These are phyloP conservation scores for Claviceps pazoutovae DNA, from an alignment of 2,329 filamentous ascomycete species.

Conservation along the genomic window DNA sequence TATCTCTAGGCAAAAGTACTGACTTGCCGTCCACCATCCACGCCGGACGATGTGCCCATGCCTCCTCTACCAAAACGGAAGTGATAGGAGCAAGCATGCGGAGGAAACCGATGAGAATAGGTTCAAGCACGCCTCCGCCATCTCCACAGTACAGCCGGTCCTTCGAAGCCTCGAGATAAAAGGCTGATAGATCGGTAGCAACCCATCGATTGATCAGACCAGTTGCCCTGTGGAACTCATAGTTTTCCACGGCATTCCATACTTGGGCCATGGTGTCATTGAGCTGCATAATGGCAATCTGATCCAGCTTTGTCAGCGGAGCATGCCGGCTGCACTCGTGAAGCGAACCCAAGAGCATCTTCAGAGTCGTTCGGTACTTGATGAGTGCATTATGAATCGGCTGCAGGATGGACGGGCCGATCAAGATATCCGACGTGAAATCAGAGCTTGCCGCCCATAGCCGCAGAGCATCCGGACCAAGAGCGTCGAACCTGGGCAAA, in stretches of 20 bases:
- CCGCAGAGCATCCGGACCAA: constrained; percentile 77
- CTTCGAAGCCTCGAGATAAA: constrained; percentile 88
- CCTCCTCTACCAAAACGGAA: constrained; percentile 75
- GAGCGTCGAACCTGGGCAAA: constrained; percentile 42
- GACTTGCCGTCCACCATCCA: constrained; percentile 40
- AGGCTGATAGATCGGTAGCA: constrained; percentile 70
- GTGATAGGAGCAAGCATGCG: constrained; percentile 70
- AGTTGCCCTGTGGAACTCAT: constrained; percentile 73
- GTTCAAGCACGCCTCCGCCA: constrained; percentile 47
- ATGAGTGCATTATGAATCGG: constrained; percentile 62
- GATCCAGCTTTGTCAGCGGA: constrained; percentile 48
- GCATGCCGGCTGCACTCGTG: constrained; percentile 36
- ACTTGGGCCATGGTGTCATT: constrained; percentile 51
- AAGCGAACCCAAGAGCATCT: constrained; percentile 74
- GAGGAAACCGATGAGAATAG: constrained; percentile 58
- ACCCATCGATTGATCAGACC: constrained; percentile 68
- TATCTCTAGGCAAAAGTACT: constrained; percentile 11
- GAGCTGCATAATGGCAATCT: constrained; percentile 66
- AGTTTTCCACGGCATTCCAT: constrained; percentile 48
- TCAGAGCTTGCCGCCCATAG: constrained; percentile 88
- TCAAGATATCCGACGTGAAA: constrained; percentile 75
- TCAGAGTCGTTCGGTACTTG: constrained; percentile 81
- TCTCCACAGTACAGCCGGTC: constrained; percentile 81
- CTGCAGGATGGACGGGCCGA: constrained; percentile 65
- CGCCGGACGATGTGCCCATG: constrained; percentile 62